These are phyloP conservation scores for Oryza glaberrima DNA, from an alignment of 176 grass and related monocot genomes.

Conservation along the genomic window DNA sequence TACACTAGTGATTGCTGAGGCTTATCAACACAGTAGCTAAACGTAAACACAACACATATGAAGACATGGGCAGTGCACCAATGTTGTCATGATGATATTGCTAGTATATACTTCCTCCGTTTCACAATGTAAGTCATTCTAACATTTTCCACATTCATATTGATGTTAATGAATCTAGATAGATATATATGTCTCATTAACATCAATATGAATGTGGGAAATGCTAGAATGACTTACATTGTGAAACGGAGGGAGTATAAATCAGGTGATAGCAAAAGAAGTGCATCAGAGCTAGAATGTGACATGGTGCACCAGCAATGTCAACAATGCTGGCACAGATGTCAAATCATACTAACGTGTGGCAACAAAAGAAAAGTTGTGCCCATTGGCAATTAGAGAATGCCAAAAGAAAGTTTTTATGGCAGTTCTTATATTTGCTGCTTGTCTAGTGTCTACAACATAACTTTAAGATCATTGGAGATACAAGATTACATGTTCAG, in stretches of 20 bases:
- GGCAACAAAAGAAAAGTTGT: neutral
- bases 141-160: too few relatives aligned
- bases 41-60: neutral
- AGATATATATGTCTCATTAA: too few relatives aligned
- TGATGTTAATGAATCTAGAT: too few relatives aligned
- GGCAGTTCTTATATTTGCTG: neutral
- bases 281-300: neutral
- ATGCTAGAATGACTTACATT: too few relatives aligned
- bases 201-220: too few relatives aligned
- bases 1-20: neutral
- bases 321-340: neutral
- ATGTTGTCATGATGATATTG: neutral
- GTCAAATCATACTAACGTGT: neutral
- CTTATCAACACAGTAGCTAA: neutral
- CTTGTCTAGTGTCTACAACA: neutral
- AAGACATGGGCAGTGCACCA: neutral
- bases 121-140: too few relatives aligned
- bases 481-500: slow-evolving; percentile 14
- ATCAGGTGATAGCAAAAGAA: neutral
- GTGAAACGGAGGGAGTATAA: neutral
- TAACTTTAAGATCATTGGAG: neutral
- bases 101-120: neutral
- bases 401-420: slow-evolving; percentile 1
- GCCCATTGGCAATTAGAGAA: neutral
- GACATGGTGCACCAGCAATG: neutral